Base-by-base conservation (phyloP, 2,329 filamentous ascomycete species). In the Colletotrichum chrysophilum region DNA sequence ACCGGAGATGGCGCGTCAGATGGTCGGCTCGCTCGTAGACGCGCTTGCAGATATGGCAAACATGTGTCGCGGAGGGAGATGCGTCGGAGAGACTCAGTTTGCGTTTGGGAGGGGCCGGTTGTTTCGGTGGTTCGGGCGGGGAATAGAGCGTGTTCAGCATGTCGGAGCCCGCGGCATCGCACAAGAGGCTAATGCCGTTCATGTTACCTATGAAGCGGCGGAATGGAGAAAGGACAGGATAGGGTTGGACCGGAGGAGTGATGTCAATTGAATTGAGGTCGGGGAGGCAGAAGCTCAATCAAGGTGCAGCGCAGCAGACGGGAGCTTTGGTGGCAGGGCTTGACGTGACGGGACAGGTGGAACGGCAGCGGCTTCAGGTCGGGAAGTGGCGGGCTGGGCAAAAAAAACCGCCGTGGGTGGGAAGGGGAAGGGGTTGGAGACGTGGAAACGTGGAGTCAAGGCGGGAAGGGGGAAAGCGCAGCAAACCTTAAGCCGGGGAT, bases 21-120 rank as follows among this genome's bases (percentile, higher is more conserved):
- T 76, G 74, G 16, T 76, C 74, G 64, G 74, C 74, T 68, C 74
- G 56, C 65, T 76, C 74, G 64, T 76, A 76, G 16, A 76, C 65
- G 21, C 58, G 61, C 26, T 58, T 74, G 70, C 74, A 76, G 36
- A 76, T 76, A 13, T 76, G 70, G 34, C 74, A 76, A 34, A 76
- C 58, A 32, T 76, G 74, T 64, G 70, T 64, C 26, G 52, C 14
- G 24, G 56, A 70, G n/a, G 65, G 48, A 6, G 74, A 74, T n/a
- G 70, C 38, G n/a, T 75, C 69, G 24, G 73, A 72, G 7, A 56
- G 30, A 56, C 69, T 75, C 55, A 75, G 21, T 58, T 72, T 75
- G 36, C 73, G 74, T 56, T 76, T 76, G 38, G 56, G 58, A 64
- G 43, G 70, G 70, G 70, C 69, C 60, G 69, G 38, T 34, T 64